These are phyloP conservation scores for Rosa lucieae DNA, from an alignment of 306 rosid genomes.

Conservation along the genomic window DNA sequence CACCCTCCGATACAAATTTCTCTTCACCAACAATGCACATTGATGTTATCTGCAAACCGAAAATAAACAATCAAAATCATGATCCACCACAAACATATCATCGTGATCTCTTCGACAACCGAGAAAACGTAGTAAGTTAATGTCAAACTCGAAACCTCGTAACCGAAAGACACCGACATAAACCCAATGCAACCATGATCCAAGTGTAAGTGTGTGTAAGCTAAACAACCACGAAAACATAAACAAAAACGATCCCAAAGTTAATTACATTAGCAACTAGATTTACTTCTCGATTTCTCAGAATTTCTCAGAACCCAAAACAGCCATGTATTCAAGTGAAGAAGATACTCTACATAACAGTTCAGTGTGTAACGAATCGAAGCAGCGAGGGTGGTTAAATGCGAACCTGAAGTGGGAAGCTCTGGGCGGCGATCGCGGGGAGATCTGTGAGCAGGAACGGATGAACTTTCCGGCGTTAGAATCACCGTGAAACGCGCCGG, in stretches of 20 bases:
- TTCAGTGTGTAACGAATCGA: constrained; percentile 20
- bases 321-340: background rate
- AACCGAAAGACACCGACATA: background rate
- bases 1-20: background rate
- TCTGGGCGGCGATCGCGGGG: background rate
- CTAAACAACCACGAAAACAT: background rate
- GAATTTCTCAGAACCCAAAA: constrained; percentile 15
- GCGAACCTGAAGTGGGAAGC: constrained; percentile 21
- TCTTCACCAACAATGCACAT: constrained; percentile 18
- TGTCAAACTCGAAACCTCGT: background rate
- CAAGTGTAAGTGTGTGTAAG: background rate
- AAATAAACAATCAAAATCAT: constrained; percentile 6
- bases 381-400: background rate
- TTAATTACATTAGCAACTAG: background rate
- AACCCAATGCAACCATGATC: constrained; percentile 23
- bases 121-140: background rate
- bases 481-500: constrained; percentile 21
- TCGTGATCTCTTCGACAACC: background rate
- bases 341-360: constrained; percentile 7
- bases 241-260: background rate
- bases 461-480: background rate
- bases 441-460: constrained; percentile 1
- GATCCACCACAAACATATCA: constrained; percentile 1
- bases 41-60: constrained; percentile 25
- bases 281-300: background rate